Evolutionary conservation across 2,329 filamentous ascomycete species (phyloP), one percentile per base, ranked within the genome.

Genomic region (Aspergillus flavus): DNA sequence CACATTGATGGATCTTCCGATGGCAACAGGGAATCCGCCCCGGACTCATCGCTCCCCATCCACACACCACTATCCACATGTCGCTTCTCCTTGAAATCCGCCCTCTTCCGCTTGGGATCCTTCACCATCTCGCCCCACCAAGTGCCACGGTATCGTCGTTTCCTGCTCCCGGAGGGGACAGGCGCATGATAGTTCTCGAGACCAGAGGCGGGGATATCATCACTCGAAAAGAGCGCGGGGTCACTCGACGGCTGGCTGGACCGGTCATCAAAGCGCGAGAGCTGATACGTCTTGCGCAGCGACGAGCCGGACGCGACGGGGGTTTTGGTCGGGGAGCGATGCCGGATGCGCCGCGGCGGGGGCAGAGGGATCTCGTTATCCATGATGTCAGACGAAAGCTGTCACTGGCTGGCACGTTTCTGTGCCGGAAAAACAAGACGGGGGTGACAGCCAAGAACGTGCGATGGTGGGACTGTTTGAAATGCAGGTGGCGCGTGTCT

Each of bases 11-110:
- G 68, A 73, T 79, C 78, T 57, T 76, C 75, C 4, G 75, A 77
- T 1, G 71, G 65, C 52, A 78, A 70, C 52, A 76, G 70, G 45
- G 73, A 72, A 7, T 75, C 73, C 2, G 71, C 72, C 3, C 69
- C 71, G 10, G 78, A 78, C 62, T 80, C 78, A 68, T 82, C 80
- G 67, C 80, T 82, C 2, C 76, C 79, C 79, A 82, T 80, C 76
- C 80, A 83, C 12, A 83, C 79, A 62, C 81, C 81, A 69, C 79
- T 81, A 62, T 82, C 81, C 32, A 81, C 71, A 64, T 81, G 71
- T 26, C 80, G 73, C 68, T 80, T 80, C 36, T 77, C 75, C 66
- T 78, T 80, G 50, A 82, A 82, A 45, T 78, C 76, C 3, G 74
- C 75, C 61, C 80, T 72, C 66, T 78, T 79, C 11, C 72, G 72